Conservation (phyloP, 2,329 filamentous ascomycete genomes). For the Botrytis cinerea region DNA sequence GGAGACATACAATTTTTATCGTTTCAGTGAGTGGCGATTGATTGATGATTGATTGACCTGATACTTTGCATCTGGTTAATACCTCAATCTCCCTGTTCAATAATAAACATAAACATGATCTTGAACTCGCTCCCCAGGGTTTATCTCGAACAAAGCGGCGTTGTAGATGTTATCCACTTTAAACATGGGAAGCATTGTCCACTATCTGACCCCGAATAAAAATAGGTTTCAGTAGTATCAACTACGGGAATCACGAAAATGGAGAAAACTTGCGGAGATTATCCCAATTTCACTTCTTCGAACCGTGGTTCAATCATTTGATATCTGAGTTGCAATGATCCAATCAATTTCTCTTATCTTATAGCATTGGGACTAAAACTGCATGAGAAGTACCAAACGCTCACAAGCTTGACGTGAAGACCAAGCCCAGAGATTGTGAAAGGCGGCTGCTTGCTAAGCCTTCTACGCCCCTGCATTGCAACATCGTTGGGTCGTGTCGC, state of each 20-base stretch:
- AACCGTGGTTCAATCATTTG: conserved; percentile 18
- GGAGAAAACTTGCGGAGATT: conserved; percentile 23
- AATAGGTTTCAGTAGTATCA: conserved; percentile 19
- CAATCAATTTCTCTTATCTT: conserved; percentile 19
- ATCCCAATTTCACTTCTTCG: conserved; percentile 13
- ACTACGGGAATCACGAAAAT: conserved; percentile 21
- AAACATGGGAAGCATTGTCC: conserved; percentile 19
- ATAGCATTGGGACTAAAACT: conserved; percentile 11
- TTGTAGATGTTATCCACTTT: conserved; percentile 13
- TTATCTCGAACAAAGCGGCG: conserved; percentile 20
- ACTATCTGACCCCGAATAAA: conserved; percentile 9
- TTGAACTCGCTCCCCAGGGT: neutral
- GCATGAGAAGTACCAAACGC: conserved; percentile 18
- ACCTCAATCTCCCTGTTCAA: neutral
- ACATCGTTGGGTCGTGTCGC: conserved; percentile 21
- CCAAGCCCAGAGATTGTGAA: conserved; percentile 2
- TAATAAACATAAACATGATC: neutral
- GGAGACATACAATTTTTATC: neutral
- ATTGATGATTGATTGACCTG: neutral
- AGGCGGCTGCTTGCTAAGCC: conserved; percentile 20
- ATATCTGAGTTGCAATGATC: conserved; percentile 12
- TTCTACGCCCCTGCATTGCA: conserved; percentile 22
- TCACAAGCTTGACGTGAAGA: conserved; percentile 19
- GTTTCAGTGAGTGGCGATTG: neutral
- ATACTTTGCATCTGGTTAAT: neutral